Evolutionary conservation across 2,329 filamentous ascomycete genomes (phyloP), one percentile per base, ranked within the genome.

Genomic region (Cytospora schulzeri): DNA sequence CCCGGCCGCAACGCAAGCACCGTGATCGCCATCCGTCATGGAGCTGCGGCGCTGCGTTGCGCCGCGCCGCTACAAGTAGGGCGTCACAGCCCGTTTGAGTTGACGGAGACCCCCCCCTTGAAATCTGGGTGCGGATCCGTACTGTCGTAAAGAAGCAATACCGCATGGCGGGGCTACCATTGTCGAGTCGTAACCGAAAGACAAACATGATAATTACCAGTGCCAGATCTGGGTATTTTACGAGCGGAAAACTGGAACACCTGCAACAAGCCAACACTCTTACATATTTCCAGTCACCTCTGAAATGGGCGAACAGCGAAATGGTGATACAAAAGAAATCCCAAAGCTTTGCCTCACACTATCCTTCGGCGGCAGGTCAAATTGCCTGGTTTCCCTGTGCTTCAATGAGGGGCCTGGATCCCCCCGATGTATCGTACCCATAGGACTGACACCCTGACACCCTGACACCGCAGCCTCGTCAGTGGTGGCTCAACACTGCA

Each of bases 1-100:
- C 56, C 59, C 54, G 57, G 59, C 55, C 64, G 52, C 60, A 62
- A 61, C 26, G 33, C 63, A 60, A 57, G 26, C 64, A 57, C 52
- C 52, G 56, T 56, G 61, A 64, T 66, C 64, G 57, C 57, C 60
- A 57, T 28, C 48, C 60, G 22, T 53, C 52, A 62, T 38, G 53
- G 59, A 56, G 38, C n/a, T 62, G 52, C 48, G 62, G 53, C 48
- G 57, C 33, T 57, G 57, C 45, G 63, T 48, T 35, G 58, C 61
- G 52, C 62, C 55, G 61, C 41, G 51, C 48, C 48, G 64, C 53
- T 52, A 51, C 57, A 56, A 45, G 55, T 35, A n/a, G 15, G 51
- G 53, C 57, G 57, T 63, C 61, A 52, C 57, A 55, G 57, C 55
- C 55, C 38, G 53, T 61, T 52, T 54, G 56, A n/a, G 54, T 64